Base-by-base conservation (phyloP, 352 stramenopile species). In the Phytophthora palmivora region DNA sequence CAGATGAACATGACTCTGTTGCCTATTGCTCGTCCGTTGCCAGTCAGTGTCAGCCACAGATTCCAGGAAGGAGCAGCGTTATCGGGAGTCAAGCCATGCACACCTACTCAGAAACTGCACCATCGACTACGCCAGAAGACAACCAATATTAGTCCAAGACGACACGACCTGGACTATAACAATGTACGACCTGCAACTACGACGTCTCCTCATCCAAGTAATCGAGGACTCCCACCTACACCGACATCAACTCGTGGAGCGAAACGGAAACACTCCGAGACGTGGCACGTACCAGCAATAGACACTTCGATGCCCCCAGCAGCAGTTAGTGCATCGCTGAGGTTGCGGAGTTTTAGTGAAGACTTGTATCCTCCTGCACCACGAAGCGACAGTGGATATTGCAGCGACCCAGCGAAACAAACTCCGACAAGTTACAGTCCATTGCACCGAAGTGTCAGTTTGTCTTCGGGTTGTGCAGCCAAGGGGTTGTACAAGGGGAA, bases 1-100 rank as follows among this genome's bases (percentile, higher is more conserved):
- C 82, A 92, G 69, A 94, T 94, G 84, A 94, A 94, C 62, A 94
- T 92, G 84, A 82, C 75, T 44, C 68, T 94, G 38, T 58, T 94
- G 32, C 84, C 84, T 3, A 94, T 94, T 53, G 84, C 84, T 34
- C 78, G 81, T 1, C 84, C 84, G 26, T 57, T 88, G 37, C 84
- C 82, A 3, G 80, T 92, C 22, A 79, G 56, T 21, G 67, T 87
- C 16, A 47, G 45, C 9, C 60, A 81, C 48, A 76, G 72, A 14
- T 48, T 81, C 30, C 67, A 87, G 22, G 80, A 88, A 45, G 74
- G 73, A n/a, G 58, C 75, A 3, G 46, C 22, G 1, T 44, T 72
- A 9, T 38, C 48, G 10, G 66, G 72, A 11, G 50, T 72, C 21
- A 90, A 91, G 46, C 84, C 82, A 18, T 75, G 70, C 24, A 94